Evolutionary conservation across 2,329 filamentous ascomycete genomes (phyloP).

Genomic region (Pseudogymnoascus sp.): DNA sequence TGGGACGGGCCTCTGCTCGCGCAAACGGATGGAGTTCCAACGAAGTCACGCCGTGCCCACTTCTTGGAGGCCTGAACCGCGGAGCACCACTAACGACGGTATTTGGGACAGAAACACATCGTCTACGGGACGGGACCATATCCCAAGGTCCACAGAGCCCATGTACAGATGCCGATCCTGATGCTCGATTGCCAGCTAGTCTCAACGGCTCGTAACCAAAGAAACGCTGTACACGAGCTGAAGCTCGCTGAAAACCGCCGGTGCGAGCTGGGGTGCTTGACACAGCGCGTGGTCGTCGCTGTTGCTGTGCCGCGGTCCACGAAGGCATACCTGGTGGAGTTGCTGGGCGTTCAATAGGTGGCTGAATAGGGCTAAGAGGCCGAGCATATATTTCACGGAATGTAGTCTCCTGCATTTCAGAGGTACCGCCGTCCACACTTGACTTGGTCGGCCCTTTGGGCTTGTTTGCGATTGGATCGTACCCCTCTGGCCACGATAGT

Average conservation of each 20-base stretch:
- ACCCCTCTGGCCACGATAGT: neutral
- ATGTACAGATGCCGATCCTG: neutral
- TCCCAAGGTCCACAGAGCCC: neutral
- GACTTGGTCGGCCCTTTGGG: neutral
- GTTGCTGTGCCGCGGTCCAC: constrained; percentile 24
- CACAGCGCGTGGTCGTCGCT: neutral
- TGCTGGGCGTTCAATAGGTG: constrained; percentile 21
- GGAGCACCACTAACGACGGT: constrained; percentile 14
- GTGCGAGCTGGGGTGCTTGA: constrained; percentile 11
- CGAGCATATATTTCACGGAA: constrained; percentile 26
- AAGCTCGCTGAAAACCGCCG: constrained; percentile 2
- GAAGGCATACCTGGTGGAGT: constrained; percentile 28
- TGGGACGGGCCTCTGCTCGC: neutral
- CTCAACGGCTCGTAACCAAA: constrained; percentile 9
- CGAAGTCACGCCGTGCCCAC: constrained; percentile 19
- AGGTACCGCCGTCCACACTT: neutral
- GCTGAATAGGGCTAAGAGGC: constrained; percentile 23
- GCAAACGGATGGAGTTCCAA: constrained; percentile 25
- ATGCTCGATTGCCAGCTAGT: constrained; percentile 12
- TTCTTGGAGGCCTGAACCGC: constrained; percentile 25
- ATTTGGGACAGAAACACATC: neutral
- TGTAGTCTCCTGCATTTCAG: neutral
- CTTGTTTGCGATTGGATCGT: neutral
- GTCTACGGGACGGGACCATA: neutral
- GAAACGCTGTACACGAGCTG: constrained; percentile 11